Evolutionary conservation across 768 basidiomycete species (phyloP).

Genomic region (Inosperma sp.): DNA sequence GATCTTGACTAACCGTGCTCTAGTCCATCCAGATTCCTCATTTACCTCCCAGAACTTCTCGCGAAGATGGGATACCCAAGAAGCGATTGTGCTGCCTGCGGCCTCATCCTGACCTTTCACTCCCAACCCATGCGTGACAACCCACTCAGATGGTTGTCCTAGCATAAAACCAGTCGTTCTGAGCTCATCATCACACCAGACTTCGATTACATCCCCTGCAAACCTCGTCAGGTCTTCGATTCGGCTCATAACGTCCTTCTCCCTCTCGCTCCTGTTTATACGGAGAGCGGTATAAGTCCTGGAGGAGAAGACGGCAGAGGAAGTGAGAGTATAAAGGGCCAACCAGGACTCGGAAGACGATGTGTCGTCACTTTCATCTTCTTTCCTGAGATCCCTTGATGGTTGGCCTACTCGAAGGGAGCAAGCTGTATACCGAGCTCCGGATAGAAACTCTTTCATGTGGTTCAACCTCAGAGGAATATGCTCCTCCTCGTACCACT

Average conservation of each 20-base stretch:
- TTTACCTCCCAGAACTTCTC: neutral
- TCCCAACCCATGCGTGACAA: slow-evolving; percentile 22
- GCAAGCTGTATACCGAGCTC: slow-evolving; percentile 39
- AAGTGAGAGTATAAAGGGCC: slow-evolving; percentile 47
- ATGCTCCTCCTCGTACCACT: slow-evolving; percentile 57
- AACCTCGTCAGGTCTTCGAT: slow-evolving; percentile 44
- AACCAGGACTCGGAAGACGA: slow-evolving; percentile 32
- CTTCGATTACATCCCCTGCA: slow-evolving; percentile 24
- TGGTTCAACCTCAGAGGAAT: slow-evolving; percentile 47
- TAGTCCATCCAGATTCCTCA: slow-evolving; percentile 32
- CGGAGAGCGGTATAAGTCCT: slow-evolving; percentile 42
- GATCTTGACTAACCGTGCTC: slow-evolving; percentile 37
- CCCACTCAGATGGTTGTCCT: slow-evolving; percentile 16
- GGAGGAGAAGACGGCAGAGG: slow-evolving; percentile 36
- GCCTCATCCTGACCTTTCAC: slow-evolving; percentile 25
- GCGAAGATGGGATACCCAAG: neutral
- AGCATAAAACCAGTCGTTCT: slow-evolving; percentile 15
- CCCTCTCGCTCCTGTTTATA: slow-evolving; percentile 39
- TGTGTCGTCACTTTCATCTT: neutral
- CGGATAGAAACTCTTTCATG: slow-evolving; percentile 43
- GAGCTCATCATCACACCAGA: slow-evolving; percentile 8
- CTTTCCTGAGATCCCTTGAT: neutral
- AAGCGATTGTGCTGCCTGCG: slow-evolving; percentile 14
- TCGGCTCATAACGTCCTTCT: slow-evolving; percentile 37
- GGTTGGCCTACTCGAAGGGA: neutral